phyloP scores from a whole-genome alignment of 345 rosid species.

The Limnanthes douglasii region DNA sequence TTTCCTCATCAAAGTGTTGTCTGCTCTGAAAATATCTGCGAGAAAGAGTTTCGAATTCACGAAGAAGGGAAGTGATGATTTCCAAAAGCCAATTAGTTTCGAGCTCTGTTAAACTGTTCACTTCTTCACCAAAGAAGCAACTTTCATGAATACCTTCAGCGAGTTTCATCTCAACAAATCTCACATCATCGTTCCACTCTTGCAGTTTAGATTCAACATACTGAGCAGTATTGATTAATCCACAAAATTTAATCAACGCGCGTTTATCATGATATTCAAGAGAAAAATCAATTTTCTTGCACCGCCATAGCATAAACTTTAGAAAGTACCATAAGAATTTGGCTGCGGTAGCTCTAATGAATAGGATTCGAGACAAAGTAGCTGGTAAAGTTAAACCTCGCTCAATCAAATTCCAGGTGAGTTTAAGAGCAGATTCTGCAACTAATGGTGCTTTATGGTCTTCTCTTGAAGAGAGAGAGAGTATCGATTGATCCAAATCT shows the following conservation, averaged over 20 bases:
- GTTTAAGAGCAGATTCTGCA: conserved; percentile 31
- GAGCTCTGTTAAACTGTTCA: conserved; percentile 37
- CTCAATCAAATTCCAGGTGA: conserved; percentile 40
- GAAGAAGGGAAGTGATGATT: conserved; percentile 31
- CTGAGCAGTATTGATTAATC: conserved; percentile 49
- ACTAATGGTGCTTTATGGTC: conserved; percentile 50
- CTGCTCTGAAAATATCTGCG: conserved; percentile 18
- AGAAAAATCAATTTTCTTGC: conserved; percentile 26
- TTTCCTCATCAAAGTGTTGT: conserved; percentile 16
- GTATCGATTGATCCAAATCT: too few relatives aligned
- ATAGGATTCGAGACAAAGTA: conserved; percentile 23
- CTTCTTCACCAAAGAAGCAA: conserved; percentile 55
- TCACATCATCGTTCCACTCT: conserved; percentile 69
- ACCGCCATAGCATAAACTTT: conserved; percentile 29
- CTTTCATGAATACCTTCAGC: conserved; percentile 16
- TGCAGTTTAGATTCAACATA: conserved; percentile 45
- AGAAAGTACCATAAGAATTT: conserved; percentile 56
- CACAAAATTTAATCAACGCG: conserved; percentile 30
- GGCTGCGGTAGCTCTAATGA: conserved; percentile 44
- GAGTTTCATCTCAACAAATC: conserved; percentile 40
- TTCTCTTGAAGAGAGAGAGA: conserved; percentile 35
- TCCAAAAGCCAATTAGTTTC: conserved; percentile 64
- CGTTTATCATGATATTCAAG: conserved; percentile 15
- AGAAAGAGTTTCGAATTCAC: conserved; percentile 42
- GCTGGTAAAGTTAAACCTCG: conserved; percentile 33